Percentiles rank a stretch among this genome's conserved stretches.
Conservation (phyloP, 2,329 filamentous ascomycete species). For the Orbilia oligospora region DNA sequence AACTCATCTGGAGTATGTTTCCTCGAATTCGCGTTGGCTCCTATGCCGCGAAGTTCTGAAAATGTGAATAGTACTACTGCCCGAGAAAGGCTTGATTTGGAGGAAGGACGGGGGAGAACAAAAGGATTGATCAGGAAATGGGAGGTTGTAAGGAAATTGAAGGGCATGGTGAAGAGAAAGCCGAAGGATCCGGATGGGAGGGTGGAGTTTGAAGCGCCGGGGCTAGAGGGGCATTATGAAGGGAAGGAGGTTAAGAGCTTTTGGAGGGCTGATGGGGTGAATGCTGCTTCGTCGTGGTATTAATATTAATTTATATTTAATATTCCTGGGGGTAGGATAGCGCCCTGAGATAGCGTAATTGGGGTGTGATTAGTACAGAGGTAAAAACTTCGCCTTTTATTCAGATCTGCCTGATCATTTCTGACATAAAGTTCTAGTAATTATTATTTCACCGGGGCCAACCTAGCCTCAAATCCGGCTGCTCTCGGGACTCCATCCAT, state of each 20-base stretch:
- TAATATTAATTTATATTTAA: not conserved
- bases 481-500: too few relatives aligned
- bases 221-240: not conserved
- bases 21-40: constrained; percentile 3
- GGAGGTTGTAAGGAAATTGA: constrained; percentile 16
- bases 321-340: too few relatives aligned
- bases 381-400: too few relatives aligned
- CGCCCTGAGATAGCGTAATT: too few relatives aligned
- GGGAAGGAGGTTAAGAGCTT: not conserved
- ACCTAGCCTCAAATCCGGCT: too few relatives aligned
- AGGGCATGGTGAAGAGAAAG: constrained; percentile 3
- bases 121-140: not conserved
- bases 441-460: too few relatives aligned
- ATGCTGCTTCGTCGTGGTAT: not conserved
- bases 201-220: not conserved
- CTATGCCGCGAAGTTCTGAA: not conserved
- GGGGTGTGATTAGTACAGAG: too few relatives aligned
- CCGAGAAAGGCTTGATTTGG: not conserved
- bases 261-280: not conserved
- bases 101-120: not conserved
- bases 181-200: not conserved
- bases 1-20: not conserved
- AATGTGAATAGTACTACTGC: constrained; percentile 1
- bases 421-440: too few relatives aligned
- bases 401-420: too few relatives aligned